phyloP scores from a whole-genome alignment of 495 filamentous ascomycete genomes.

The Daldinia grandis region DNA sequence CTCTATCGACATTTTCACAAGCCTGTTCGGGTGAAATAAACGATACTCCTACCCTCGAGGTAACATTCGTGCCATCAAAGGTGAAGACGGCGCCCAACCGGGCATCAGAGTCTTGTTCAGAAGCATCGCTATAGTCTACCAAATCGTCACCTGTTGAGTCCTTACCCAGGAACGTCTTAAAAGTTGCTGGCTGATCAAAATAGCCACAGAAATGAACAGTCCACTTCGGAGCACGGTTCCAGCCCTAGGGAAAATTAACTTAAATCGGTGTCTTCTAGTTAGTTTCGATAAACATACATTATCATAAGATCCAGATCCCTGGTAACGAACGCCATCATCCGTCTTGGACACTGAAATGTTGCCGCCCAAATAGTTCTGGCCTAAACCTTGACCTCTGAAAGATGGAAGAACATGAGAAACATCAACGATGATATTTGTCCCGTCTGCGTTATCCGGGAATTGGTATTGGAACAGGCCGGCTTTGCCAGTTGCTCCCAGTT shows the following conservation, averaged over 20 bases:
- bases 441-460: slow-evolving; percentile 56
- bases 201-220: slow-evolving; percentile 75
- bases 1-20: slow-evolving; percentile 64
- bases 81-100: slow-evolving; percentile 56
- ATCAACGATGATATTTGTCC: slow-evolving; percentile 69
- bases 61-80: slow-evolving; percentile 54
- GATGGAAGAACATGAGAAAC: slow-evolving; percentile 75
- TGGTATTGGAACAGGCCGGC: slow-evolving; percentile 71
- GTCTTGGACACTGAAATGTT: slow-evolving; percentile 59
- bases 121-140: slow-evolving; percentile 40
- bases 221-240: slow-evolving; percentile 66
- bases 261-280: neutral
- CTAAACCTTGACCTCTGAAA: slow-evolving; percentile 64
- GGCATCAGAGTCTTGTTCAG: slow-evolving; percentile 37
- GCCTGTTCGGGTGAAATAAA: slow-evolving; percentile 72
- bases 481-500: slow-evolving; percentile 68
- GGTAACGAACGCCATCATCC: slow-evolving; percentile 59
- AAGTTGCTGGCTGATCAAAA: slow-evolving; percentile 59
- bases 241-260: slow-evolving; percentile 32
- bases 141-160: slow-evolving; percentile 43
- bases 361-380: slow-evolving; percentile 74
- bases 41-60: slow-evolving; percentile 74
- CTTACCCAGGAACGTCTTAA: slow-evolving; percentile 62
- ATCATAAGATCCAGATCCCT: slow-evolving; percentile 71
- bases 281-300: slow-evolving; percentile 57